Conservation (phyloP, 2,329 filamentous ascomycete species). For the Periconia sp. region DNA sequence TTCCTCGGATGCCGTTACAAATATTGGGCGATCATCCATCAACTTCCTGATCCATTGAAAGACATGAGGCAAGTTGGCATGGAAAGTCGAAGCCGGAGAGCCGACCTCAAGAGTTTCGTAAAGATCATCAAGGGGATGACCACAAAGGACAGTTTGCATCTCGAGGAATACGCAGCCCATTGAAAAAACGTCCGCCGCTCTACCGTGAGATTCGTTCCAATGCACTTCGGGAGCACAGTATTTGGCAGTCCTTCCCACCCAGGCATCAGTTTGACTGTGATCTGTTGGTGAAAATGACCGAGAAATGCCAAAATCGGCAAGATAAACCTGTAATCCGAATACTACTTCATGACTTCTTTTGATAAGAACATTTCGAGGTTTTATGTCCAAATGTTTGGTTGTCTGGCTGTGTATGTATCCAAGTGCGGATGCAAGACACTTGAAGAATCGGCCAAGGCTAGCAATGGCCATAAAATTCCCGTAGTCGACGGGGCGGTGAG, state of each 20-base stretch:
- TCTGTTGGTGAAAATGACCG: neutral
- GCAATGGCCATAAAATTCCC: neutral
- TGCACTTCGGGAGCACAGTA: slow-evolving; percentile 2
- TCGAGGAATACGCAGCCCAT: slow-evolving; percentile 2
- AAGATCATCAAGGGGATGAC: neutral
- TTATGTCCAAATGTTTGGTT: slow-evolving; percentile 23
- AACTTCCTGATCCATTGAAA: neutral
- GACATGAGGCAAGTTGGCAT: neutral
- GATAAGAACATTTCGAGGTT: slow-evolving; percentile 20
- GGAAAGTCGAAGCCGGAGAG: neutral
- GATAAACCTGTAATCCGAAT: neutral
- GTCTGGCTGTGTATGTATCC: slow-evolving; percentile 12
- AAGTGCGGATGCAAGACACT: slow-evolving; percentile 1
- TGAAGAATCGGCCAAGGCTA: neutral
- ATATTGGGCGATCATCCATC: neutral
- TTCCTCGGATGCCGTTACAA: neutral
- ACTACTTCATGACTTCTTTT: neutral
- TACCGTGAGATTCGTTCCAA: neutral
- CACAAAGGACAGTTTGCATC: neutral
- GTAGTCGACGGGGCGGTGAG: neutral
- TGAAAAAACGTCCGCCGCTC: slow-evolving; percentile 1
- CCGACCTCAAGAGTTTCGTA: neutral
- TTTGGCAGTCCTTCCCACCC: neutral
- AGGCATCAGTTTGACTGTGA: slow-evolving; percentile 1
- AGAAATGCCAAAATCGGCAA: slow-evolving; percentile 4